Evolutionary conservation across 2,329 filamentous ascomycete genomes (phyloP).

Genomic region (Furcasterigmium furcatum): DNA sequence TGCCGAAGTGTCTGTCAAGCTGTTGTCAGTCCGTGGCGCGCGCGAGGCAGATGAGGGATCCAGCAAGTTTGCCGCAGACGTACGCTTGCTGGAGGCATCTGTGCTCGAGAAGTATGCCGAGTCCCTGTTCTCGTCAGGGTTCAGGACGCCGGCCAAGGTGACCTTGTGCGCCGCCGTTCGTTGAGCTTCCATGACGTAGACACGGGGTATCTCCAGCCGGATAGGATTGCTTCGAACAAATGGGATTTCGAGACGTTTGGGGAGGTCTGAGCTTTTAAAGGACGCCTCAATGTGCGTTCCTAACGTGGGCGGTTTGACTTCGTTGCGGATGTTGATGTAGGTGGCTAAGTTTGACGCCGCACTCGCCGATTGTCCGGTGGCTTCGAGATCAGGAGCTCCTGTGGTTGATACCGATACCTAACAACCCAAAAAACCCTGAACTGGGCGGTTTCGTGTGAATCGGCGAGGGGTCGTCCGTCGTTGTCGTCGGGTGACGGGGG

Average conservation of each 20-base stretch:
- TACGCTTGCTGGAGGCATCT: slow-evolving; percentile 42
- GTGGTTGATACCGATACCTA: too few species aligned
- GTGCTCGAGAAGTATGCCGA: slow-evolving; percentile 40
- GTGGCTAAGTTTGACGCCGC: too few species aligned
- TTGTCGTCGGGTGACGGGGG: too few species aligned
- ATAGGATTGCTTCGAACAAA: too few species aligned
- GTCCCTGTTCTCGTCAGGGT: slow-evolving; percentile 44
- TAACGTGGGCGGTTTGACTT: too few species aligned
- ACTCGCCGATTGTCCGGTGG: too few species aligned
- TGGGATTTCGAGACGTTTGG: not conserved
- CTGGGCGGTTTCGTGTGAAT: too few species aligned
- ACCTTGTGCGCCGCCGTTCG: slow-evolving; percentile 38
- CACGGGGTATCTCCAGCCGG: not conserved
- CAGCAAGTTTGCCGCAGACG: slow-evolving; percentile 10
- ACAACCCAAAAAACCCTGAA: too few species aligned
- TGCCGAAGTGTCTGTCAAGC: slow-evolving; percentile 37
- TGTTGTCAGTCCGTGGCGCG: slow-evolving; percentile 5
- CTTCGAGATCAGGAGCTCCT: too few species aligned
- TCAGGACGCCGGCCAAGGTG: slow-evolving; percentile 48
- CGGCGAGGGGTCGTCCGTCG: too few species aligned
- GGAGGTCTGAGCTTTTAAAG: not conserved
- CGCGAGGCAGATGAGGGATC: slow-evolving; percentile 12
- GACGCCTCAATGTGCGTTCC: not conserved
- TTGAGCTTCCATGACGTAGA: slow-evolving; percentile 5
- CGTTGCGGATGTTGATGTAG: too few species aligned